Evolutionary conservation across 1,284 basidiomycete species (phyloP), one percentile per base, ranked within the genome.

Genomic region (Moniliella sp.): DNA sequence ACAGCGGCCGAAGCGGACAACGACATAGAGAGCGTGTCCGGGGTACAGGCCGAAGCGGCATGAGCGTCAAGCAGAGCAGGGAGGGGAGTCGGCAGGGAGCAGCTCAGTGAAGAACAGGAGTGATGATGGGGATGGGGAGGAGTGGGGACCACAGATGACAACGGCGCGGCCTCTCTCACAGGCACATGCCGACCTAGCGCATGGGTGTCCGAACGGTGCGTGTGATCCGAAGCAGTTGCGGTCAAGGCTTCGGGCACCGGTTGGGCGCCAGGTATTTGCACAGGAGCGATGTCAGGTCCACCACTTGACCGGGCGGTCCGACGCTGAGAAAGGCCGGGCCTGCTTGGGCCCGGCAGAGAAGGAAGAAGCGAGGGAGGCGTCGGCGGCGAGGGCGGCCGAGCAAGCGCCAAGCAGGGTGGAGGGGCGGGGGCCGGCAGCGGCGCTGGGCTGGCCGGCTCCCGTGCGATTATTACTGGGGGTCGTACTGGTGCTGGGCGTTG

Each of bases 81-180:
- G n/a, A n/a, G n/a, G n/a, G n/a, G n/a, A n/a, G n/a, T n/a, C n/a
- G n/a, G n/a, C n/a, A n/a, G n/a, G n/a, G n/a, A n/a, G n/a, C n/a
- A n/a, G n/a, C n/a, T n/a, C n/a, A n/a, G n/a, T n/a, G n/a, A n/a
- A n/a, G n/a, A n/a, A n/a, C n/a, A n/a, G n/a, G n/a, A n/a, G n/a
- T n/a, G n/a, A n/a, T n/a, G n/a, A n/a, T n/a, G n/a, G n/a, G n/a
- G n/a, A 7, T 23, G 21, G 21, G 8, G 8, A 23, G 16, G 27
- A 7, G 12, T 15, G 33, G 21, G 18, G 27, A 10, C 9, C 25
- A 28, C n/a, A 25, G 7, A n/a, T 11, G 4, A 16, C 11, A 14
- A 39, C 46, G 46, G 40, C 46, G 45, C 39, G 33, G 40, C 44
- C 46, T 40, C 46, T 49, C 46, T 49, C 46, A 49, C 46, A 49